These are phyloP conservation scores for Ascochyta koolunga DNA, from an alignment of 2,329 filamentous ascomycete species.

Conservation along the genomic window DNA sequence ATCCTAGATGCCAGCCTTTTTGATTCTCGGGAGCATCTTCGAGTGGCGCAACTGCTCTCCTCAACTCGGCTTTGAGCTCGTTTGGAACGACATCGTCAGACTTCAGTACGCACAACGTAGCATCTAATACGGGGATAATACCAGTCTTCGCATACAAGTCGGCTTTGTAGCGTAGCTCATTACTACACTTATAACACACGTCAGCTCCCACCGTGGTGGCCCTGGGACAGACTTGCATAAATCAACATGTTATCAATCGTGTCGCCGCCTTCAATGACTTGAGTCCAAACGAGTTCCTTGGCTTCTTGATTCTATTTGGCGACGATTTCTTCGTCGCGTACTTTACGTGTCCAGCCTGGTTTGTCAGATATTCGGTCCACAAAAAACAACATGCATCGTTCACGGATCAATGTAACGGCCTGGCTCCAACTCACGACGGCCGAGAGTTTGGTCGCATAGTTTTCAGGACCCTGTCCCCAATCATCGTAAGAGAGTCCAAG, in stretches of 20 bases:
- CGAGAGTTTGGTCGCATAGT: background rate
- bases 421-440: conserved; percentile 4
- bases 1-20: conserved; percentile 67
- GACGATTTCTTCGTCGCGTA: conserved; percentile 40
- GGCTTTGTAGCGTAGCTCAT: conserved; percentile 60
- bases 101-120: conserved; percentile 49
- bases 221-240: background rate
- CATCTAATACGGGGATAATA: conserved; percentile 18
- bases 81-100: conserved; percentile 55
- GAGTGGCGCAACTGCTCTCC: conserved; percentile 52
- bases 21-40: conserved; percentile 56
- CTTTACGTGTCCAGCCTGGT: conserved; percentile 48
- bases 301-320: conserved; percentile 25
- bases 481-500: conserved; percentile 5
- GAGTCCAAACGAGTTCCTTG: conserved; percentile 8
- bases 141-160: conserved; percentile 43
- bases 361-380: conserved; percentile 50
- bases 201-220: background rate
- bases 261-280: conserved; percentile 1
- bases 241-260: conserved; percentile 7
- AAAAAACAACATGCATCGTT: conserved; percentile 45
- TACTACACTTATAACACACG: conserved; percentile 21
- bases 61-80: conserved; percentile 50
- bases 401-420: conserved; percentile 37
- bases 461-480: background rate